These are phyloP conservation scores for Candida gigantensis DNA, from an alignment of 1,139 yeast genomes.

Conservation along the genomic window DNA sequence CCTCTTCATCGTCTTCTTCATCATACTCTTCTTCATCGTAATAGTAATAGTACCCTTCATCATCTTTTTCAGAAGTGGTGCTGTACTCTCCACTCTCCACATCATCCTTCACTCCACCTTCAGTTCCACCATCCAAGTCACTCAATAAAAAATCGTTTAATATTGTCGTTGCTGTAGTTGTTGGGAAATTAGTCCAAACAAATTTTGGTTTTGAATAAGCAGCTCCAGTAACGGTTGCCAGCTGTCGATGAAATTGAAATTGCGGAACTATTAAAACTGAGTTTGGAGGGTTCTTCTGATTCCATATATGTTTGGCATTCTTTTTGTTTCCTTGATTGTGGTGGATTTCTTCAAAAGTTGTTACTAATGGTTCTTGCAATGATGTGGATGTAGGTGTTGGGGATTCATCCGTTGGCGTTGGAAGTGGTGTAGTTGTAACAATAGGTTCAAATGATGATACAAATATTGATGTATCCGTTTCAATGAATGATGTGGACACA, in stretches of 20 bases:
- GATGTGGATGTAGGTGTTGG: no score
- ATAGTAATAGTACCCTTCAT: background rate
- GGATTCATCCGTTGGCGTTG: no score
- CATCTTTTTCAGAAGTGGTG: background rate
- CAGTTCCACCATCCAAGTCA: background rate
- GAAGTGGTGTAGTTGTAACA: no score
- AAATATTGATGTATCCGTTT: no score
- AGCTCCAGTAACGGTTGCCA: background rate
- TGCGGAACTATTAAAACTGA: conserved; percentile 29
- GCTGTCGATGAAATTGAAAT: conserved; percentile 21
- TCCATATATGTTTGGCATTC: conserved; percentile 22
- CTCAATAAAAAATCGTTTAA: conserved; percentile 2
- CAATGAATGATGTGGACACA: no score
- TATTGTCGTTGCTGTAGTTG: conserved; percentile 1
- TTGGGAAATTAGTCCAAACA: conserved; percentile 10
- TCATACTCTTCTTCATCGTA: background rate
- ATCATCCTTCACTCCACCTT: background rate
- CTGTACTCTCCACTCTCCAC: no score
- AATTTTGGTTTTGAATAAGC: conserved; percentile 28
- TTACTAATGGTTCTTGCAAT: no score
- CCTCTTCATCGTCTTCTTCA: background rate
- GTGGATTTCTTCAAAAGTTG: background rate
- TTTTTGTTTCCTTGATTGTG: conserved; percentile 1
- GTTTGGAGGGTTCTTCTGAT: conserved; percentile 23
- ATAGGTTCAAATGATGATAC: no score